These are phyloP conservation scores for Talaromyces ruber DNA, from an alignment of 495 filamentous ascomycete species.

Conservation along the genomic window DNA sequence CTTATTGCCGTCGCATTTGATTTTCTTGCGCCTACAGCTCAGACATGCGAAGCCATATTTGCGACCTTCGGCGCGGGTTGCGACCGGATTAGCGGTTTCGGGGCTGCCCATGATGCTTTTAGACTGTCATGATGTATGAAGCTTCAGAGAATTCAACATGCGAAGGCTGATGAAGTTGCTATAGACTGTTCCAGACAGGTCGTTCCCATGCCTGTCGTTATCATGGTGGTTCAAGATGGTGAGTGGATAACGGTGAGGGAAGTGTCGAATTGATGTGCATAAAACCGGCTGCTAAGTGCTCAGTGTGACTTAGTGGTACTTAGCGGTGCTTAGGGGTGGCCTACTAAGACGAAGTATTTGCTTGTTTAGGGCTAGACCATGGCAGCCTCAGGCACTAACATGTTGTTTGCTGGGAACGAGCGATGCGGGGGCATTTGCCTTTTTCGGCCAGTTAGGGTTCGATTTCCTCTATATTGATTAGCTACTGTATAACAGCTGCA, in stretches of 20 bases:
- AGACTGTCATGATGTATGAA: background rate
- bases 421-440: background rate
- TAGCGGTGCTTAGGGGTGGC: background rate
- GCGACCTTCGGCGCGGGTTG: background rate
- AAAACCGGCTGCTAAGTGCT: background rate
- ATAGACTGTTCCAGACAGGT: background rate
- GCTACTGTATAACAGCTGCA: background rate
- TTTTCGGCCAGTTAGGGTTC: background rate
- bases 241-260: background rate
- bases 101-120: background rate
- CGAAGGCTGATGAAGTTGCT: background rate
- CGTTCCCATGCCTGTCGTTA: no score
- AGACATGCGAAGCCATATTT: slow-evolving; percentile 11
- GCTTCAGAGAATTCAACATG: no score
- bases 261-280: background rate
- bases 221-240: background rate
- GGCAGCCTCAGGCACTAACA: background rate
- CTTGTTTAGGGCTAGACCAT: background rate
- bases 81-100: background rate
- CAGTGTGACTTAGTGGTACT: background rate
- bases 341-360: background rate
- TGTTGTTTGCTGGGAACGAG: background rate
- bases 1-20: slow-evolving; percentile 12
- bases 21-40: slow-evolving; percentile 9
- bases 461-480: background rate